Evolutionary conservation across 495 filamentous ascomycete species (phyloP), one percentile per base, ranked within the genome.

Genomic region (Chaetomium fimeti): DNA sequence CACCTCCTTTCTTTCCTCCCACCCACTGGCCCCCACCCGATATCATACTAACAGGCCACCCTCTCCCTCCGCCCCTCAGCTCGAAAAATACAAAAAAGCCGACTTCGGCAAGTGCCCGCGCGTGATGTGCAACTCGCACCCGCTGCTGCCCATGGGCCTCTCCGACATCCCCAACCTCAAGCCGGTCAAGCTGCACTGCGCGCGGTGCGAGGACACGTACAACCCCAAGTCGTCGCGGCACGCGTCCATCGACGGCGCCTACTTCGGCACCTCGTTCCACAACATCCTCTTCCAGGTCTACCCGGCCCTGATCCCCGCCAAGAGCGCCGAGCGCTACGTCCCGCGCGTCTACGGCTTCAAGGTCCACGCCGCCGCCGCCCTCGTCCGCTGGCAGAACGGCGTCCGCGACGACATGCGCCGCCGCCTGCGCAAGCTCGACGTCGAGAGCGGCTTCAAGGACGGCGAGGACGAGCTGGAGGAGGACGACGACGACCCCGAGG

Each of bases 221-320:
- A 97, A 97, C 76, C 94, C 94, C 38, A 99, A 99, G 77, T 98
- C 94, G 7, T 94, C 93, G 15, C 91, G 94, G 54, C 94, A 99
- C 75, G 89, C 91, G 49, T 83, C 87, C 54, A 97, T 99, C 74
- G 94, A 99, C 75, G 94, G 94, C 60, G 94, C 94, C 61, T 98
- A 98, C 82, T 98, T 98, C 61, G 94, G 95, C 60, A 91, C 94
- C 47, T 93, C 90, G 7, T 98, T 98, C 82, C 93, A 96, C 82
- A 97, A 96, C 74, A 97, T 98, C 76, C 85, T 98, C 59, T 98
- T 98, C 83, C 94, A 98, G 77, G 94, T 98, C 36, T 98, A 97
- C 70, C 94, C 95, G 2, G 87, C 89, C 2, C 77, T 98, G 49
- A 84, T 94, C 47, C 93, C 94, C 6, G 80, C 85, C 66, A 98